Evolutionary conservation across 2,329 filamentous ascomycete species (phyloP).

Genomic region (Xylariaceae sp.): DNA sequence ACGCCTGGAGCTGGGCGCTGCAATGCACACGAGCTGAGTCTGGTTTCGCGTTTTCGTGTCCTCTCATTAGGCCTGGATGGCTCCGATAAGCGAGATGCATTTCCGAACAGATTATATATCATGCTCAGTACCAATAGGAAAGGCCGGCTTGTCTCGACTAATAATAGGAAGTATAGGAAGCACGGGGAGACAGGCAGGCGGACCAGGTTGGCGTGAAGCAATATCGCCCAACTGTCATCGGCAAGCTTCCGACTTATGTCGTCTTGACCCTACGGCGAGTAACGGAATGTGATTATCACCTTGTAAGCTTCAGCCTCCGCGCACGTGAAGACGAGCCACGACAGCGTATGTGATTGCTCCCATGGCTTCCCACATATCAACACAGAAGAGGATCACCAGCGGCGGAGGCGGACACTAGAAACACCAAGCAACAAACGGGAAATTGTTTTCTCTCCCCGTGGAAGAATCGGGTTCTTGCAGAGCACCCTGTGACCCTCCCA

Average conservation of each 20-base stretch:
- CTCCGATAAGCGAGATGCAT: constrained; percentile 21
- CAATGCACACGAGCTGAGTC: constrained; percentile 7
- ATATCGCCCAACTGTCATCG: background rate
- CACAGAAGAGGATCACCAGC: background rate
- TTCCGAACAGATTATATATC: constrained; percentile 2
- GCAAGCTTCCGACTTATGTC: background rate
- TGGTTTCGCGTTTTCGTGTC: background rate
- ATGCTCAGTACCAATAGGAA: background rate
- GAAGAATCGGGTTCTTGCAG: constrained; percentile 25
- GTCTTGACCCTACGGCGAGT: background rate
- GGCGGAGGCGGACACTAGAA: background rate
- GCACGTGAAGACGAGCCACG: background rate
- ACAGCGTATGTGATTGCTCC: background rate
- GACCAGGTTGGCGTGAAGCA: background rate
- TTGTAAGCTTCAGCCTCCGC: background rate
- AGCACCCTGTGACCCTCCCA: constrained; percentile 31
- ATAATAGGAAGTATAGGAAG: background rate
- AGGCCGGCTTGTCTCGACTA: background rate
- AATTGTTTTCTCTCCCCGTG: constrained; percentile 21
- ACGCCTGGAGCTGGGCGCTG: constrained; percentile 7
- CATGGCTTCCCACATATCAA: constrained; percentile 7
- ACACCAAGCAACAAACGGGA: constrained; percentile 23
- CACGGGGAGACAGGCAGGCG: background rate
- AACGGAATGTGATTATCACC: background rate
- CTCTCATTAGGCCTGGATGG: constrained; percentile 8